Conservation (phyloP, 2,329 filamentous ascomycete genomes). For the Periconia sp. region DNA sequence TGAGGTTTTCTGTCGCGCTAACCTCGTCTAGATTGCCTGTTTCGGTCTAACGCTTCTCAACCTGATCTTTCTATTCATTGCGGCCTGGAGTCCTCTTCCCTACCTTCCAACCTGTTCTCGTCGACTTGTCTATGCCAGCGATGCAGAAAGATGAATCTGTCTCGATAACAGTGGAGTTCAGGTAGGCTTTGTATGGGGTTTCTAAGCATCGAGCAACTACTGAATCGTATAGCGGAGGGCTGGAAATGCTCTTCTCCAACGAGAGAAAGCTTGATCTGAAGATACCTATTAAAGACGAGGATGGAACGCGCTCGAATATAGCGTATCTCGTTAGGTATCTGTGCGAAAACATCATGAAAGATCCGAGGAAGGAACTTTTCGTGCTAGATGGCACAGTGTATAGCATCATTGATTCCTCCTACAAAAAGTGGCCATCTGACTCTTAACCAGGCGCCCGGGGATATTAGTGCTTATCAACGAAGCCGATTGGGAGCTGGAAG, state of each 20-base stretch:
- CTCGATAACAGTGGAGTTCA: slow-evolving; percentile 75
- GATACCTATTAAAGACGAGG: slow-evolving; percentile 67
- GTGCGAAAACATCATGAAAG: slow-evolving; percentile 82
- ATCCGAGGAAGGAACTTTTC: slow-evolving; percentile 84
- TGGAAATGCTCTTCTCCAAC: slow-evolving; percentile 93
- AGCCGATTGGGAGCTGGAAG: slow-evolving; percentile 97
- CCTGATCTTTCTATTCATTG: background rate
- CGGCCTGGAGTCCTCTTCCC: background rate
- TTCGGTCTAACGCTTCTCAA: background rate
- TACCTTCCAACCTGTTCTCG: background rate
- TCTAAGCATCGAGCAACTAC: slow-evolving; percentile 10
- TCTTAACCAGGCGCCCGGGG: slow-evolving; percentile 76
- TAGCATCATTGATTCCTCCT: slow-evolving; percentile 49
- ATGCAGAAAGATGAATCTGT: slow-evolving; percentile 46
- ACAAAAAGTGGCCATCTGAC: background rate
- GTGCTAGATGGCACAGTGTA: slow-evolving; percentile 88
- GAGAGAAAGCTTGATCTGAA: slow-evolving; percentile 73
- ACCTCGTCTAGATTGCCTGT: background rate
- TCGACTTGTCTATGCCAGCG: slow-evolving; percentile 5
- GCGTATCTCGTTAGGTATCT: slow-evolving; percentile 79
- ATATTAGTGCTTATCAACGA: slow-evolving; percentile 98
- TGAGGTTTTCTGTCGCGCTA: slow-evolving; percentile 40
- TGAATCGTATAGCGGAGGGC: slow-evolving; percentile 70
- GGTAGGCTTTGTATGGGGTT: slow-evolving; percentile 55
- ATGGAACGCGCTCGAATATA: slow-evolving; percentile 70